Evolutionary conservation across 768 basidiomycete genomes (phyloP), one percentile per base, ranked within the genome.

Genomic region (Chiua virens): DNA sequence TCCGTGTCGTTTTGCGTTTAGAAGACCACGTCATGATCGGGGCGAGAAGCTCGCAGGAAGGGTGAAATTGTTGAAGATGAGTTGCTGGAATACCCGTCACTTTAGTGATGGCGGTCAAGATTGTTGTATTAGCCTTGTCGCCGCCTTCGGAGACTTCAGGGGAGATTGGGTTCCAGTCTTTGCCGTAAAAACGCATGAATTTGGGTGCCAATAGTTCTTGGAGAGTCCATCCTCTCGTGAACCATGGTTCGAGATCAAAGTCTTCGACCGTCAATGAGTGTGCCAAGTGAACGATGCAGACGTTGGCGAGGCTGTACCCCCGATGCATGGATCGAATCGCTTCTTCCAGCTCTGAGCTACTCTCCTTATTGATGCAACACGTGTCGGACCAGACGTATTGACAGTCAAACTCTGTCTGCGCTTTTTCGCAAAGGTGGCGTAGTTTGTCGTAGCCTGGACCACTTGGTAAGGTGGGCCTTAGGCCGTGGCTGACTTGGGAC

Each of bases 201-300:
- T 30, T 14, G 11, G 49, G 54, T 3, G 58, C 58, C 22, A 59
- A 37, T 5, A 61, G 49, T 32, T 57, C 58, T 42, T 57, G 58
- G 3, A 61, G 27, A 0, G 54, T 57, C 56, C 55, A 57, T 6
- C 55, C 48, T 13, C 55, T 22, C 8, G 45, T 51, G 34, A 59
- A 61, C 59, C 59, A 61, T 7, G 49, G 47, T 0, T 59, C 54
- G 9, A 21, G 20, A 0, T 36, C 49, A 43, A 58, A 58, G 45
- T 61, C 48, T 18, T 51, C 59, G 38, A 61, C 37, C 14, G 49
- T 39, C 22, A n/a, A 17, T 1, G 60, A 58, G 8, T 36, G 34
- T 17, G 49, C 49, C 30, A 58, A 14, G 39, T 61, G 46, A 2
- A 61, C 55, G 44, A 61, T 61, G 4, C 50, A 58, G 43, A 58